Evolutionary conservation across 805 yeast species (phyloP), one percentile per base, ranked within the genome.

Genomic region (Kuraishia capsulata): DNA sequence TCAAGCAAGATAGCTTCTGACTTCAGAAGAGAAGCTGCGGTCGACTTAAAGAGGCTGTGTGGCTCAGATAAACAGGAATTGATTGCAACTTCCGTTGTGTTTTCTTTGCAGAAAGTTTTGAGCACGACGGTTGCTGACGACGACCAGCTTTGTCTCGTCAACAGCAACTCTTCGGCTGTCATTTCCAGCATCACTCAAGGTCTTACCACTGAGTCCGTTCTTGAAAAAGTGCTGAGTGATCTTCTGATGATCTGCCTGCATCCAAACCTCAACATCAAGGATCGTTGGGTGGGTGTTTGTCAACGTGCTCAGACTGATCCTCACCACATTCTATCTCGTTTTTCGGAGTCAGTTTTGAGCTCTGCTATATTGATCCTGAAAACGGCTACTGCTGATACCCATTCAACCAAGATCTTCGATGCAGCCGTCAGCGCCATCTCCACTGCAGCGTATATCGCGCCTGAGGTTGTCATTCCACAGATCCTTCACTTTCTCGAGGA

Each of bases 201-300:
- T 13, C 41, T 50, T 24, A 21, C 25, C 20, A 20, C 19, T 28
- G 18, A 16, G 13, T 19, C 34, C 8, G 21, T 56, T 9, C 40
- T 62, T 35, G 50, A 53, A 3, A 40, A 53, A 5, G 58, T 64
- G 18, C 44, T 79, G 13, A 43, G 67, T 16, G 57, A 64, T 8
- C 42, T 65, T 14, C 50, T 78, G 14, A 52, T 75, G 19, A 44
- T 70, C 4, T 47, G 70, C 14, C 82, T 79, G 48, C 67, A 65
- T 42, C 48, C 2, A 38, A 47, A 2, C 52, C 73, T n/a, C 45
- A 57, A 3, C 33, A 41, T 56, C 44, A 60, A 65, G 53, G 60
- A 71, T 42, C 79, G 81, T 2, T 90, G 97, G 97, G 81, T 87
- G 25, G 83, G 83, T 0, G 57, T 87, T 31, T 78, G 78, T 28